Evolutionary conservation across 139 green algal genomes (phyloP), one percentile per base, ranked within the genome.

Genomic region (Diplosphaera chodatii): DNA sequence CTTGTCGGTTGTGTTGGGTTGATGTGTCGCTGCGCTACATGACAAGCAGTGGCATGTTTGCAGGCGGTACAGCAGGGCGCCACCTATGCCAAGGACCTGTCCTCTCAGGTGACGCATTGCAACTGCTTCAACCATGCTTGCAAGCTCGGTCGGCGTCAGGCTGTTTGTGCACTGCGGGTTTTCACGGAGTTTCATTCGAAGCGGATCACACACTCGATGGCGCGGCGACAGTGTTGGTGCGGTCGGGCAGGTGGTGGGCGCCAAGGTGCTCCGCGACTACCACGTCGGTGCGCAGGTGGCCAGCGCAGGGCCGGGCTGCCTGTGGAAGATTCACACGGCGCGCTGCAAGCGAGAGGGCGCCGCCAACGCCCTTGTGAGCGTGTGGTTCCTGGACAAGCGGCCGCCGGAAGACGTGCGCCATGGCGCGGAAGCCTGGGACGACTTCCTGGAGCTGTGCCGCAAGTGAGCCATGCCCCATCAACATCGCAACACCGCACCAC

Each of bases 371-470:
- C 69, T 83, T 30, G 89, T 90, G 1, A 82, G 76, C 34, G 80
- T 89, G 1, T 95, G 89, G 89, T 79, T 92, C 2, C 71, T 95
- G 28, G 87, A 94, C 76, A 95, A 95, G 79, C 69, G 72, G 2
- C 29, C 68, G 22, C 74, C 90, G 8, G 40, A 69, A 18, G 84
- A 90, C 6, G 62, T 55, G 1, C 59, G 62, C 1, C 64, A 29
- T 34, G 63, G 33, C 73, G 16, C 40, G 27, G n/a, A n/a, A 16
- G 10, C 21, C 18, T 40, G 63, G 63, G 63, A 70, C 66, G 82
- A 83, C 0, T 77, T 83, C n/a, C 40, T 84, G 55, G 72, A 83
- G 73, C 71, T 81, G 55, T 77, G 55, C 37, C 68, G 74, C 32
- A 75, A 74, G 48, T 59, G 48, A 10, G 48, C 48, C 8, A 21